phyloP scores from a whole-genome alignment of 2,329 filamentous ascomycete genomes.

The Stagonosporopsis rhizophila region DNA sequence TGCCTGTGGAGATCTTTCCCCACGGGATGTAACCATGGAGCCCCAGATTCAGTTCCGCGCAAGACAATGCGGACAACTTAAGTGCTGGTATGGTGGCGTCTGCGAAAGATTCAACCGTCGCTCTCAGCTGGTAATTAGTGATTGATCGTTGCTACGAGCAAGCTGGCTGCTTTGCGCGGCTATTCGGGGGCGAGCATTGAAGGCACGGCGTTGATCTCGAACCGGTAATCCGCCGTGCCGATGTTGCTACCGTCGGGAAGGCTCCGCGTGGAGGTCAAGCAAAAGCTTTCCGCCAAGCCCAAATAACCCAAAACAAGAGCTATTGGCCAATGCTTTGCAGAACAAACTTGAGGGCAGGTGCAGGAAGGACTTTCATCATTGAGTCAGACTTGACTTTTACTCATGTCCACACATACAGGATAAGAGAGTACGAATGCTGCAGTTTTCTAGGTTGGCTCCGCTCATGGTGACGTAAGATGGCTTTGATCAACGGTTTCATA shows the following conservation, averaged over 20 bases:
- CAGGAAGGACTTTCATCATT: too few species aligned
- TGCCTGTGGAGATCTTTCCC: conserved; percentile 12
- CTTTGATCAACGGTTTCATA: too few species aligned
- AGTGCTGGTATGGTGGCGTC: neutral
- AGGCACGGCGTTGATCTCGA: neutral
- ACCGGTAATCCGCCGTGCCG: conserved; percentile 13
- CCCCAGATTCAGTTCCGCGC: conserved; percentile 2
- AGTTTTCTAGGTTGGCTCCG: neutral
- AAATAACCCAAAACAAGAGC: neutral
- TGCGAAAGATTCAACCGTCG: neutral
- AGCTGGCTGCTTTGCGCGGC: neutral
- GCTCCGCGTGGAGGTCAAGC: conserved; percentile 3
- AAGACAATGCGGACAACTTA: neutral
- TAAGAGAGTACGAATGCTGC: too few species aligned
- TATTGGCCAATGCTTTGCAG: neutral
- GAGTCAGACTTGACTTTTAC: too few species aligned
- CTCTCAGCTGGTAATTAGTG: neutral
- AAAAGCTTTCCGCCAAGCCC: conserved; percentile 10
- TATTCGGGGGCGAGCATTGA: neutral
- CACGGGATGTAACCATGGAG: conserved; percentile 2
- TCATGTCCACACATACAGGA: neutral
- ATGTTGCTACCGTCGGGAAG: conserved; percentile 2
- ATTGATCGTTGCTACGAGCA: too few species aligned
- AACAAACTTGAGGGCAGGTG: neutral
- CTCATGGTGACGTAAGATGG: neutral